Evolutionary conservation across 352 stramenopile genomes (phyloP).

Genomic region (Lagenidium giganteum): DNA sequence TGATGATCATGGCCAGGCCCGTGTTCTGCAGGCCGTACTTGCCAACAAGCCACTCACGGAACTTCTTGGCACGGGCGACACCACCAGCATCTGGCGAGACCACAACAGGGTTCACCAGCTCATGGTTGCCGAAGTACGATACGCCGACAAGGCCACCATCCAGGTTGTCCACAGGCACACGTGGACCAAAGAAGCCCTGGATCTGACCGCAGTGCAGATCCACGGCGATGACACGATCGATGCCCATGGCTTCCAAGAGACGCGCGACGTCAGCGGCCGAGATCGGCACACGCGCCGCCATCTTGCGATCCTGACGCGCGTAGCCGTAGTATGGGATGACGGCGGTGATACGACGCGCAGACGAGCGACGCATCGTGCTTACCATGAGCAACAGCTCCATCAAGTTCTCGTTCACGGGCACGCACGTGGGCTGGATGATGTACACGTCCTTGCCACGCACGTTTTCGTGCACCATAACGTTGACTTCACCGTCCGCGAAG

Average conservation of each 20-base stretch:
- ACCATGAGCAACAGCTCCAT: conserved; percentile 99
- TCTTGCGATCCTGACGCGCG: conserved; percentile 89
- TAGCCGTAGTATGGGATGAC: conserved; percentile 97
- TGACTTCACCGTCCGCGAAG: conserved; percentile 99
- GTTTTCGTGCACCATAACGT: conserved; percentile 99
- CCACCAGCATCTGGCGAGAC: conserved; percentile 99
- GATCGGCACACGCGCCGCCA: conserved; percentile 97
- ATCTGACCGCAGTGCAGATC: conserved; percentile 88
- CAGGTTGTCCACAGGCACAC: conserved; percentile 99
- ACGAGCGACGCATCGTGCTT: conserved; percentile 96
- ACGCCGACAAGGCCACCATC: conserved; percentile 94
- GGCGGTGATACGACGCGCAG: conserved; percentile 97
- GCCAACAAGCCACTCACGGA: conserved; percentile 97
- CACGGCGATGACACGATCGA: conserved; percentile 85
- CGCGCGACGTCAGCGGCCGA: conserved; percentile 88
- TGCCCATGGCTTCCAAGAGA: conserved; percentile 82
- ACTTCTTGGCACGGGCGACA: conserved; percentile 99
- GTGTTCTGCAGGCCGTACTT: conserved; percentile 97
- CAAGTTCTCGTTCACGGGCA: conserved; percentile 99
- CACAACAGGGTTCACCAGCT: conserved; percentile 99
- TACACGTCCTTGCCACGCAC: conserved; percentile 99
- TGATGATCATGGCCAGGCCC: conserved; percentile 99
- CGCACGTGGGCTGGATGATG: conserved; percentile 99
- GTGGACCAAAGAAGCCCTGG: conserved; percentile 98
- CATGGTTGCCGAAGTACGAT: conserved; percentile 93